Percentiles rank a stretch among this genome's conserved stretches.
Conservation (phyloP, 2,329 filamentous ascomycete species). For the Beauveria varroae region DNA sequence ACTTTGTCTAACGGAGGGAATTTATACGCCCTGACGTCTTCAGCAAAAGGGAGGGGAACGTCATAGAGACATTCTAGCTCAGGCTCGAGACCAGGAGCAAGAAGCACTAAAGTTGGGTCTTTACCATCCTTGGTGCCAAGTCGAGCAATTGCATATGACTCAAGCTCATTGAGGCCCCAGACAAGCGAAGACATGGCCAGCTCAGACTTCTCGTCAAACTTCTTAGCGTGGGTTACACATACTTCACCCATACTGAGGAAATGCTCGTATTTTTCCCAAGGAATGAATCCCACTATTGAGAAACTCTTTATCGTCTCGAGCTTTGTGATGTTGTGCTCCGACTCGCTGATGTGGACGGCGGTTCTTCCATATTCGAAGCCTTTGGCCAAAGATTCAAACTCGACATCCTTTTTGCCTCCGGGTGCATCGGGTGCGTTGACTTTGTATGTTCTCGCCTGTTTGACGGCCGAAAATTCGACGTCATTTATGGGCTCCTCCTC, state of each 20-base stretch:
- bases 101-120: conserved; percentile 66
- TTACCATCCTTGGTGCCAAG: conserved; percentile 79
- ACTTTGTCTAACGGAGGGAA: conserved; percentile 88
- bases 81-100: conserved; percentile 71
- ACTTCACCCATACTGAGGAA: conserved; percentile 80
- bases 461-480: conserved; percentile 60
- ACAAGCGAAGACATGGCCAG: conserved; percentile 85
- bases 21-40: conserved; percentile 83
- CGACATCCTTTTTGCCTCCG: conserved; percentile 74
- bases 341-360: conserved; percentile 79
- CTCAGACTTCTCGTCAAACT: conserved; percentile 71
- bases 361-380: conserved; percentile 92
- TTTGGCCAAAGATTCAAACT: conserved; percentile 77
- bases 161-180: conserved; percentile 76
- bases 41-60: conserved; percentile 82
- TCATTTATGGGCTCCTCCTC: conserved; percentile 41
- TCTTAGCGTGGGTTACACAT: conserved; percentile 69
- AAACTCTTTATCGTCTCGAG: conserved; percentile 69
- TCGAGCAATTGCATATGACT: conserved; percentile 79
- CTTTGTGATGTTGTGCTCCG: conserved; percentile 82
- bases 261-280: conserved; percentile 67
- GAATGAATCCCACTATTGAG: conserved; percentile 81
- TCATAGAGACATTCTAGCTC: conserved; percentile 84
- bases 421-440: conserved; percentile 67
- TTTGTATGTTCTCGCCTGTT: conserved; percentile 70